These are phyloP conservation scores for Aristolochia californica DNA, from an alignment of 164 flowering plant genomes.

Conservation along the genomic window DNA sequence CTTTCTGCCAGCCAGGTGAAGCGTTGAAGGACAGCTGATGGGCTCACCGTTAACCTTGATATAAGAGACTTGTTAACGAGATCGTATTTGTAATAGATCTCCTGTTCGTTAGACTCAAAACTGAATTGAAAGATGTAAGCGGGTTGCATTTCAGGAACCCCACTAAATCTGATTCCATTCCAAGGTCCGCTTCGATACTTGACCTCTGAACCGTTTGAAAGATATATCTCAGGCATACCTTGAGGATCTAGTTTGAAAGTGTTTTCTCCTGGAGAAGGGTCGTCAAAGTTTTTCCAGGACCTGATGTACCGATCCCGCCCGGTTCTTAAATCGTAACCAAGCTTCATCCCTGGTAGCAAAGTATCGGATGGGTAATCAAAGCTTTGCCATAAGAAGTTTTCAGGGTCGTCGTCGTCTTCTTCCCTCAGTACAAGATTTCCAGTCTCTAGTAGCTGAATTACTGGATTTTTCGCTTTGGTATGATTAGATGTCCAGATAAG, in stretches of 20 bases:
- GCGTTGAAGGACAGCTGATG: conserved; percentile 17
- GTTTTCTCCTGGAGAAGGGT: conserved; percentile 21
- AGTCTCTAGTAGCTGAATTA: conserved; percentile 11
- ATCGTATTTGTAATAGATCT: conserved; percentile 14
- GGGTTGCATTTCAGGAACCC: conserved; percentile 6
- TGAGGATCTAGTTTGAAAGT: conserved; percentile 10
- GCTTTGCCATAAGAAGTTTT: conserved; percentile 18
- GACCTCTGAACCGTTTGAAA: conserved; percentile 1
- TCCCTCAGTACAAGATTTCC: conserved; percentile 21
- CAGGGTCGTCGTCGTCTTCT: neutral
- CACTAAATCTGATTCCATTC: conserved; percentile 37
- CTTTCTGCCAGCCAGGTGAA: conserved; percentile 9
- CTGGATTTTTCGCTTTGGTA: conserved; percentile 1
- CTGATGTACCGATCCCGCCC: conserved; percentile 10
- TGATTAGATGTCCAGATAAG: conserved; percentile 16
- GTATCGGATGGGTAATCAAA: conserved; percentile 21
- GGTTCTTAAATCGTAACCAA: conserved; percentile 10
- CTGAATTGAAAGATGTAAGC: conserved; percentile 7
- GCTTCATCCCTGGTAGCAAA: conserved; percentile 15
- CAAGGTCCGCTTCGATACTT: conserved; percentile 31
- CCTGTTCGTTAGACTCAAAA: conserved; percentile 13
- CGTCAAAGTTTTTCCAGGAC: conserved; percentile 28
- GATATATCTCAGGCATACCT: conserved; percentile 17
- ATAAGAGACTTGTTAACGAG: conserved; percentile 4
- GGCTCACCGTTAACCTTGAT: conserved; percentile 14